phyloP scores from a whole-genome alignment of 805 yeast species.

The Wickerhamomyces kurtzmanii region DNA sequence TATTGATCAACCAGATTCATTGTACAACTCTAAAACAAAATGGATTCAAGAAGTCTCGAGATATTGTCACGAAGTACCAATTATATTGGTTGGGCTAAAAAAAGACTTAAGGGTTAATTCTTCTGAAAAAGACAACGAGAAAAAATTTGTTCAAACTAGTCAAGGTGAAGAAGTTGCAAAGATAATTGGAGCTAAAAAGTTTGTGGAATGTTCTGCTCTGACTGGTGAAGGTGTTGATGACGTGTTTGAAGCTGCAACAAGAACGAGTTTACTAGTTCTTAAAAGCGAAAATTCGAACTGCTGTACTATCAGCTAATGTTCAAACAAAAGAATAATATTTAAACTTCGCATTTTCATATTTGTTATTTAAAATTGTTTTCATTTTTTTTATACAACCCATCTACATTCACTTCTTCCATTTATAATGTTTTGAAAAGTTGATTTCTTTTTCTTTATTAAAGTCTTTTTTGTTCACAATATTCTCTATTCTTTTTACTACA shows the following conservation, averaged over 20 bases:
- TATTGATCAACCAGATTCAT: constrained; percentile 73
- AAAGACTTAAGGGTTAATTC: constrained; percentile 58
- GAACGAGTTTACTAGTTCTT: constrained; percentile 61
- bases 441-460: too few species aligned
- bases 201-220: constrained; percentile 82
- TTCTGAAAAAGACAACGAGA: constrained; percentile 20
- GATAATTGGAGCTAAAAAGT: constrained; percentile 73
- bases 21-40: constrained; percentile 72
- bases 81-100: constrained; percentile 74
- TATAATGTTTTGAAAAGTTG: too few species aligned
- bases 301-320: constrained; percentile 24
- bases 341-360: too few species aligned
- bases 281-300: constrained; percentile 33
- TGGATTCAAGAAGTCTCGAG: constrained; percentile 81
- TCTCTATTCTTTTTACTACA: too few species aligned
- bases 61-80: constrained; percentile 75
- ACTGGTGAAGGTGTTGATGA: constrained; percentile 95
- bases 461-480: too few species aligned
- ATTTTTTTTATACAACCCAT: too few species aligned
- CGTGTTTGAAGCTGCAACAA: constrained; percentile 84
- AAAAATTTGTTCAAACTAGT: constrained; percentile 36
- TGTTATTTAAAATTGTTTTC: too few species aligned
- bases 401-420: too few species aligned
- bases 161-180: constrained; percentile 66
- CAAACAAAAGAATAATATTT: too few species aligned